Evolutionary conservation across 441 rosid genomes (phyloP), one percentile per base, ranked within the genome.

Genomic region (Brassica balearica): DNA sequence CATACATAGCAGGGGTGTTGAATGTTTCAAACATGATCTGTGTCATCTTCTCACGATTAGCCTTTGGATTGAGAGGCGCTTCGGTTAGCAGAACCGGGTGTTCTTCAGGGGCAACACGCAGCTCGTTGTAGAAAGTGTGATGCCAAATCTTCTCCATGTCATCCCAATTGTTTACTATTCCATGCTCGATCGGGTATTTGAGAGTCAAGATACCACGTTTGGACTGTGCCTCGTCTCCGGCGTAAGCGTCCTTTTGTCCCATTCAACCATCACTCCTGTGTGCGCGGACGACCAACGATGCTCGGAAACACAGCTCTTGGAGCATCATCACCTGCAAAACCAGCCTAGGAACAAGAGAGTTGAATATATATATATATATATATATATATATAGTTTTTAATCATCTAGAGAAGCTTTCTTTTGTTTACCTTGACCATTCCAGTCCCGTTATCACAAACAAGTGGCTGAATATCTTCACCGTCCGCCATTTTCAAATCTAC

Each of bases 41-140:
- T 14, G 85, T 82, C 85, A 82, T 82, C 75, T 82, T 82, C 70
- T 82, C 85, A 75, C 85, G 80, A 1, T 82, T 82, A 2, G 85
- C 85, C 73, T 82, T 82, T 0, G 85, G 85, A 58, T 79, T 82
- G 20, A 82, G 85, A 1, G 83, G 85, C 5, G 85, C 85, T 51
- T 82, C 85, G 14, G 85, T 82, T 1, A 82, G 64, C 36, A 82
- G 65, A 64, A 82, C 85, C 17, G 85, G 85, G 48, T 82, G 85
- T 5, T 82, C 85, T 72, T 82, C 85, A 0, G 85, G 85, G 0
- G 85, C 85, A 4, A 82, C 85, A 82, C 85, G 85, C 0, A 82
- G 80, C 77, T 82, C 84, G 36, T 82, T 82, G 77, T 82, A 82
- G 69, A 82, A 82, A 71, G 84, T 82, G 75, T 82, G 85, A 79